Evolutionary conservation across 2,329 filamentous ascomycete genomes (phyloP), one percentile per base, ranked within the genome.

Genomic region (Trichoderma lentiforme): DNA sequence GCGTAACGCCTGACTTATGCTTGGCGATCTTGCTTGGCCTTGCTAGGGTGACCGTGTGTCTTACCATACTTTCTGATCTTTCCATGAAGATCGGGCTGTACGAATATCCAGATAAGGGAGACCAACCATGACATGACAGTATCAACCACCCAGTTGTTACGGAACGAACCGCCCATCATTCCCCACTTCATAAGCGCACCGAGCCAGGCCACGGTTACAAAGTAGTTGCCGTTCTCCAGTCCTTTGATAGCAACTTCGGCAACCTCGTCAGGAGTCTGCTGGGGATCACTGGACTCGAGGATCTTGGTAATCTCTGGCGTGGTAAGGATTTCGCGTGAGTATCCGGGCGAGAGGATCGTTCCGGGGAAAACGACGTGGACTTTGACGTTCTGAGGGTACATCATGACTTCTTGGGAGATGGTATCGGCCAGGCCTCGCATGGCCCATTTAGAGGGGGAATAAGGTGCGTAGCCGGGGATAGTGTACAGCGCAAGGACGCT

Each of bases 351-450:
- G 15, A 90, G 85, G 74, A 99, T 98, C 3, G 92, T 93, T 68
- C 92, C 95, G 0, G 96, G 96, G 77, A 91, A 93, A 14, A 98
- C 89, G 56, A 93, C 88, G 78, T 97, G 93, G 24, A 98, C 86
- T 76, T 92, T 89, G 69, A 98, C 91, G 57, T 91, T 88, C 68
- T 91, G 91, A 58, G 95, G 94, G 84, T 98, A 99, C 66, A 98
- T 84, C 77, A 94, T 86, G 57, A 97, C 84, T 82, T 99, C 96
- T 78, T 95, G 93, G 26, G 89, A 90, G 64, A 99, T 85, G 0
- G 91, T 91, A 79, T 99, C 96, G 69, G 92, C 92, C 15, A 99
- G 86, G 18, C 90, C 91, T 72, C 94, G 90, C 75, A 99, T 86
- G 1, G 96, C 96, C 69, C 91, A 91, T 83, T 99, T 99, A 71